These are phyloP conservation scores for Podospora didyma DNA, from an alignment of 495 filamentous ascomycete genomes.

Conservation along the genomic window DNA sequence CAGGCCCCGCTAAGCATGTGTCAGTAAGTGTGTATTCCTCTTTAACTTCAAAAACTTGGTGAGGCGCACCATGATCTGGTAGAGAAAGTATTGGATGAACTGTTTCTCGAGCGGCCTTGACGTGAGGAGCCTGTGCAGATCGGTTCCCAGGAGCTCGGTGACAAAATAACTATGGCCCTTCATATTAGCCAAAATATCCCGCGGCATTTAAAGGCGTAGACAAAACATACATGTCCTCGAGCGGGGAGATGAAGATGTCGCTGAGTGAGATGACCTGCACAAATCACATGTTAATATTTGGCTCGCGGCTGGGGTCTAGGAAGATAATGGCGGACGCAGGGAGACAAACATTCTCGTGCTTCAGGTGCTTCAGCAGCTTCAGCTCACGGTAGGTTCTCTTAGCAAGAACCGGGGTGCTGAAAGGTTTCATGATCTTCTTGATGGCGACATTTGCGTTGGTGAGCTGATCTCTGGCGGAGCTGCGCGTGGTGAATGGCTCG, in stretches of 20 bases:
- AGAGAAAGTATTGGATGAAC: slow-evolving; percentile 99
- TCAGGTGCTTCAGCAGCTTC: slow-evolving; percentile 94
- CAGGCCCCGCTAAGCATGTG: slow-evolving; percentile 68
- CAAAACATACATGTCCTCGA: slow-evolving; percentile 86
- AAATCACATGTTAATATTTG: slow-evolving; percentile 11
- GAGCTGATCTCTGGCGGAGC: slow-evolving; percentile 95
- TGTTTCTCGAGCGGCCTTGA: slow-evolving; percentile 96
- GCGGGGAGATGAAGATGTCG: slow-evolving; percentile 98
- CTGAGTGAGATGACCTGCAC: slow-evolving; percentile 90
- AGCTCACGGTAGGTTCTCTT: slow-evolving; percentile 97
- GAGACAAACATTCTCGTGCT: slow-evolving; percentile 83
- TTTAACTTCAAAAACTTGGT: not conserved
- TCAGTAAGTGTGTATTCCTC: slow-evolving; percentile 25
- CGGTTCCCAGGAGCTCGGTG: slow-evolving; percentile 94
- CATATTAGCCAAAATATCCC: slow-evolving; percentile 22
- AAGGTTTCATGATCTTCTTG: slow-evolving; percentile 99
- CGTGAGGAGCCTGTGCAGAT: slow-evolving; percentile 91
- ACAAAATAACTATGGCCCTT: slow-evolving; percentile 75
- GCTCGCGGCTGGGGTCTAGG: not conserved
- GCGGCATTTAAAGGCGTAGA: not conserved
- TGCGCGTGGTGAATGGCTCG: slow-evolving; percentile 32
- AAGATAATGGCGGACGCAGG: slow-evolving; percentile 1
- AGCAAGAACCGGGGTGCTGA: slow-evolving; percentile 94
- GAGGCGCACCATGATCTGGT: slow-evolving; percentile 84
- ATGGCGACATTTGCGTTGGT: slow-evolving; percentile 92